A percentile compares a stretch with the other conserved stretches of the same genome.
Conservation (phyloP, 2,329 filamentous ascomycete species). For the Akanthomyces uredinophilus region DNA sequence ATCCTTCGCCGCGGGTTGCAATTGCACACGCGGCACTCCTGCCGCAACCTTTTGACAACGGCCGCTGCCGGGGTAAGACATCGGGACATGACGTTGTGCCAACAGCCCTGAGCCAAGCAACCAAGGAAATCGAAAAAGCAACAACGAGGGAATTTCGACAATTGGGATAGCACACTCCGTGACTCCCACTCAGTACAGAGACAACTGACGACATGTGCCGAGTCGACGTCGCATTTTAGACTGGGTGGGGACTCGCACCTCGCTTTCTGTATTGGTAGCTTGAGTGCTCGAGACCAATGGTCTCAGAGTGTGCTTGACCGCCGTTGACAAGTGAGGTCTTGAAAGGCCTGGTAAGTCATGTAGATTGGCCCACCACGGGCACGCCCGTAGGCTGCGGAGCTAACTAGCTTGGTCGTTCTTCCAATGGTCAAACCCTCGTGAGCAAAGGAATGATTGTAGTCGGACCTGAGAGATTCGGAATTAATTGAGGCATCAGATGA, state of each 20-base stretch:
- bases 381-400: not conserved
- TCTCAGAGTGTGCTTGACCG: not conserved
- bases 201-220: not conserved
- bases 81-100: not conserved
- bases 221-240: not conserved
- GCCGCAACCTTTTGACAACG: not conserved
- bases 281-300: not conserved
- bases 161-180: not conserved
- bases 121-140: not conserved
- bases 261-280: not conserved
- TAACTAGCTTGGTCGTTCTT: not conserved
- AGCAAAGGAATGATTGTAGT: not conserved
- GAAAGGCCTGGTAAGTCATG: not conserved
- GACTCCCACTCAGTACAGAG: too few species aligned
- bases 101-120: not conserved
- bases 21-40: not conserved
- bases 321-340: not conserved
- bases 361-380: not conserved
- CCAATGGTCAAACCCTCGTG: not conserved
- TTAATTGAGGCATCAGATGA: not conserved
- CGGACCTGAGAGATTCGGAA: not conserved
- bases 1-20: not conserved
- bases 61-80: not conserved
- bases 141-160: not conserved
- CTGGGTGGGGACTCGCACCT: not conserved